These are phyloP conservation scores for Mycena rebaudengoi DNA, from an alignment of 768 basidiomycete genomes.

Conservation along the genomic window DNA sequence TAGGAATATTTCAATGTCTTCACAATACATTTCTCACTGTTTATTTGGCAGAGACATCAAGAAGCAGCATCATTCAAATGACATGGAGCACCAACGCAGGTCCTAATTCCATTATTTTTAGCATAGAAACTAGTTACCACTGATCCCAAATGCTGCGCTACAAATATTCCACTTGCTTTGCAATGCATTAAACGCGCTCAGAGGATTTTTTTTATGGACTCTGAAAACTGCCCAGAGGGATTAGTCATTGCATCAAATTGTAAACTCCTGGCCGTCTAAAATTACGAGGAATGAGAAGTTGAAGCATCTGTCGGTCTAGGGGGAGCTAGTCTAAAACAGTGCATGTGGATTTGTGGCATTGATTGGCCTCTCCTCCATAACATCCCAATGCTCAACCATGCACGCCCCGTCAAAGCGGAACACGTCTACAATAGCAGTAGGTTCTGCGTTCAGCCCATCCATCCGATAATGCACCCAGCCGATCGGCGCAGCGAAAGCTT, in stretches of 20 bases:
- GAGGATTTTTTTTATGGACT: neutral
- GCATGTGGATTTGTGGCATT: constrained; percentile 3
- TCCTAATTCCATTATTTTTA: no score
- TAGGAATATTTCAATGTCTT: no score
- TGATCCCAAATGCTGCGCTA: no score
- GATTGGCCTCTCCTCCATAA: neutral
- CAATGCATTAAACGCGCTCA: no score
- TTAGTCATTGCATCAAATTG: neutral
- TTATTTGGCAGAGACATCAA: no score
- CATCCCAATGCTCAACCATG: constrained; percentile 12
- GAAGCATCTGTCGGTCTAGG: neutral
- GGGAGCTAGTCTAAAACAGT: constrained; percentile 11
- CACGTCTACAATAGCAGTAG: constrained; percentile 5
- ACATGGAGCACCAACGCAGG: no score
- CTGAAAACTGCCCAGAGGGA: neutral
- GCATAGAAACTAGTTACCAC: no score
- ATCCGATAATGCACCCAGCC: constrained; percentile 11
- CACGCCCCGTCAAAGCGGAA: neutral
- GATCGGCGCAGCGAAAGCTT: neutral
- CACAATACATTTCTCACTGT: no score
- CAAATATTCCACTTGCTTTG: no score
- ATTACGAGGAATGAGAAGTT: neutral
- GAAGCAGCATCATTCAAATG: no score
- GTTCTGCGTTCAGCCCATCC: neutral
- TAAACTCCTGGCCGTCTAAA: neutral